Evolutionary conservation across 1,139 yeast species (phyloP).

Genomic region (Pichia kudriavzevii): DNA sequence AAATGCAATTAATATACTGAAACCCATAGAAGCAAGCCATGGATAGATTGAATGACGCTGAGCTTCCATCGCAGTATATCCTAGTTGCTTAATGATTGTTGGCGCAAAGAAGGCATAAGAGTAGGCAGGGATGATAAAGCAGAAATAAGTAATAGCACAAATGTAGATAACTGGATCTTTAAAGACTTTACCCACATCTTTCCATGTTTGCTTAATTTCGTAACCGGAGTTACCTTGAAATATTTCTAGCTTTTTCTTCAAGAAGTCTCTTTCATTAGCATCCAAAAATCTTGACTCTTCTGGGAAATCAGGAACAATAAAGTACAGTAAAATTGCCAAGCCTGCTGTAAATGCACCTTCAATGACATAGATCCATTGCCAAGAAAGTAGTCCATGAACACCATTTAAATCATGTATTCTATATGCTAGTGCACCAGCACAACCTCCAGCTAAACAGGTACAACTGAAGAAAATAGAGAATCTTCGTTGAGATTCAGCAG

Average conservation of each 20-base stretch:
- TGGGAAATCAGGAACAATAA: conserved; percentile 68
- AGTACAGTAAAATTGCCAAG: conserved; percentile 52
- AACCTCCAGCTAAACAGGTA: conserved; percentile 71
- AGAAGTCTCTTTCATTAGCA: conserved; percentile 39
- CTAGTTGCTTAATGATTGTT: conserved; percentile 49
- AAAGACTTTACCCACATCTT: conserved; percentile 37
- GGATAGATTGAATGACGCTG: conserved; percentile 68
- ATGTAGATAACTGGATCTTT: conserved; percentile 48
- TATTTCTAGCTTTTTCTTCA: conserved; percentile 48
- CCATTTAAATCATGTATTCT: conserved; percentile 49
- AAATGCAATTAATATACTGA: conserved; percentile 41
- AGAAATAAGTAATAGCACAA: conserved; percentile 55
- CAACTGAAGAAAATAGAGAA: conserved; percentile 64
- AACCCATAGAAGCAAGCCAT: conserved; percentile 58
- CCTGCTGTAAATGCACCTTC: conserved; percentile 68
- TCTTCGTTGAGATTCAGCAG: conserved; percentile 60
- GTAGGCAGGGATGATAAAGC: conserved; percentile 58
- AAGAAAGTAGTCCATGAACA: conserved; percentile 41
- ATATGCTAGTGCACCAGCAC: conserved; percentile 70
- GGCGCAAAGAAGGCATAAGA: conserved; percentile 69
- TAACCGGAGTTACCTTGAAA: conserved; percentile 49
- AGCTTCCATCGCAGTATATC: conserved; percentile 54
- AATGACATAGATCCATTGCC: conserved; percentile 71
- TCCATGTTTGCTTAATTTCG: conserved; percentile 38
- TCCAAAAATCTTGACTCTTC: conserved; percentile 49